These are phyloP conservation scores for Hypoxylon sp. DNA, from an alignment of 2,329 filamentous ascomycete genomes.

Conservation along the genomic window DNA sequence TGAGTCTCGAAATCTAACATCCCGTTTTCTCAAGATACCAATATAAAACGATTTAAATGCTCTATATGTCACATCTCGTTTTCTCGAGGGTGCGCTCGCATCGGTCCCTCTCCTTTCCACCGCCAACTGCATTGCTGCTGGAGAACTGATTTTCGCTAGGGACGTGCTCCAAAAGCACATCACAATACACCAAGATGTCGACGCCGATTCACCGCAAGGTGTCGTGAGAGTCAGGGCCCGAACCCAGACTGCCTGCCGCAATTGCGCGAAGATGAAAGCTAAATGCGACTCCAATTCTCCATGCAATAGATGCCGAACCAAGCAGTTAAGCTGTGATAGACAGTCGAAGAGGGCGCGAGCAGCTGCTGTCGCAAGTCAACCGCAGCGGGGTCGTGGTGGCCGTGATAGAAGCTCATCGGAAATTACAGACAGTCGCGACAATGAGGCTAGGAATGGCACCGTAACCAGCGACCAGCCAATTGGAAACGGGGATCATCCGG, in stretches of 20 bases:
- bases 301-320: slow-evolving; percentile 25
- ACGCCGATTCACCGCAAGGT: slow-evolving; percentile 5
- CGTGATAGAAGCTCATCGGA: background rate
- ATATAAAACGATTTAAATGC: slow-evolving; percentile 31
- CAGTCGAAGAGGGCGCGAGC: slow-evolving; percentile 12
- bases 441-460: background rate
- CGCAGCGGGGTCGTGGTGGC: background rate
- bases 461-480: background rate
- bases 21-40: slow-evolving; percentile 23
- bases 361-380: background rate
- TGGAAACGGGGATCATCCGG: background rate
- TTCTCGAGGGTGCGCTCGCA: slow-evolving; percentile 15
- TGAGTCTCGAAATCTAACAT: background rate
- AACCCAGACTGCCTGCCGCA: slow-evolving; percentile 29
- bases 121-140: background rate
- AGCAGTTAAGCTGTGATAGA: slow-evolving; percentile 23
- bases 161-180: slow-evolving; percentile 31
- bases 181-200: slow-evolving; percentile 24
- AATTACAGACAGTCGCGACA: background rate
- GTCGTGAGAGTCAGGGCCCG: slow-evolving; percentile 19
- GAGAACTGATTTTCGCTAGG: slow-evolving; percentile 14
- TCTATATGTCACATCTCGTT: slow-evolving; percentile 31
- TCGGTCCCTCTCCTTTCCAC: background rate
- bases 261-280: slow-evolving; percentile 29
- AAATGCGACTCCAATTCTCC: slow-evolving; percentile 29